Percentiles rank a stretch among this genome's conserved stretches.
phyloP scores from a whole-genome alignment of 1,139 yeast species.

The Geotrichum restrictum region DNA sequence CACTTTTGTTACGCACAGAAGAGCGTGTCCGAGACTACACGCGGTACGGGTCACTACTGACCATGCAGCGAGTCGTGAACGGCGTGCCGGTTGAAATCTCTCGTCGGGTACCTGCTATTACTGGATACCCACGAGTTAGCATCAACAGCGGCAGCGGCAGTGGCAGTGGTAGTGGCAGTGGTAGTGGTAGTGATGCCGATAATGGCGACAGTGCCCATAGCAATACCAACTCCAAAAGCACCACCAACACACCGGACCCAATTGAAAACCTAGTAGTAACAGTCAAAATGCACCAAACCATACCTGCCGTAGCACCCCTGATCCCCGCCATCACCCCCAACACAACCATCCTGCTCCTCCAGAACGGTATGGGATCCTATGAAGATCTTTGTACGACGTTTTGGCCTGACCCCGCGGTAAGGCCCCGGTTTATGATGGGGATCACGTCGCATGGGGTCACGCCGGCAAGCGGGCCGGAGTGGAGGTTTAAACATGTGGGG shows the following conservation, averaged over 20 bases:
- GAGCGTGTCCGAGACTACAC: constrained; percentile 43
- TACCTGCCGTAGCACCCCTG: constrained; percentile 47
- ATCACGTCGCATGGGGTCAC: constrained; percentile 80
- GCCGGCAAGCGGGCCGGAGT: constrained; percentile 34
- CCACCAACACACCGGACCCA: constrained; percentile 19
- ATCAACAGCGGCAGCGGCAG: not conserved
- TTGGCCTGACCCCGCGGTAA: constrained; percentile 48
- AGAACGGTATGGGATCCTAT: constrained; percentile 71
- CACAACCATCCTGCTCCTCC: constrained; percentile 63
- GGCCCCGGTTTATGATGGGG: constrained; percentile 67
- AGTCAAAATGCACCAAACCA: constrained; percentile 61
- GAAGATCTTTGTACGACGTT: constrained; percentile 50
- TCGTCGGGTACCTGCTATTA: constrained; percentile 19
- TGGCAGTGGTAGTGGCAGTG: no score
- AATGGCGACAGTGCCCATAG: no score
- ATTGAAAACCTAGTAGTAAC: constrained; percentile 56
- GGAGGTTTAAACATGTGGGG: constrained; percentile 60
- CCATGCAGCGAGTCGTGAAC: constrained; percentile 24
- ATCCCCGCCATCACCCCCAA: constrained; percentile 41
- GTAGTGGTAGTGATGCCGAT: no score
- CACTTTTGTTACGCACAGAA: constrained; percentile 44
- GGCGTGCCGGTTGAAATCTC: constrained; percentile 18
- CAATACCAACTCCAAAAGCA: not conserved
- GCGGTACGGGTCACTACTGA: constrained; percentile 41
- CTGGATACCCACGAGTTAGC: constrained; percentile 4